These are phyloP conservation scores for Aureobasidium sp. DNA, from an alignment of 2,329 filamentous ascomycete genomes.

Conservation along the genomic window DNA sequence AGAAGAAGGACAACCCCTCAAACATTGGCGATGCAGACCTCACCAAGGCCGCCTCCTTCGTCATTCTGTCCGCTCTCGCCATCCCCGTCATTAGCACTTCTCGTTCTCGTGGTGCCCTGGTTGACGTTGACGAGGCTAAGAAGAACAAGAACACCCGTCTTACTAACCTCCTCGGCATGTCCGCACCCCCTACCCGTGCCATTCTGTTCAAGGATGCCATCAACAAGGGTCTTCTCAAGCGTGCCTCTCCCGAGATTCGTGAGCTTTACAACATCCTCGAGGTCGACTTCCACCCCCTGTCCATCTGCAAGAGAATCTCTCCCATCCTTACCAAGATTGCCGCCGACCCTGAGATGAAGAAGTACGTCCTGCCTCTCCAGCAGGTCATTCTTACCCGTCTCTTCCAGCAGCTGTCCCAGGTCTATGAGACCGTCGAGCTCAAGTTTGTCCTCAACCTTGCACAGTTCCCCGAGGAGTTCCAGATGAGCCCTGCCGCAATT, in stretches of 20 bases:
- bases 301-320: slow-evolving; percentile 98
- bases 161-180: slow-evolving; percentile 93
- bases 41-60: slow-evolving; percentile 90
- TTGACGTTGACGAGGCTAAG: slow-evolving; percentile 92
- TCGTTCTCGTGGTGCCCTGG: slow-evolving; percentile 86
- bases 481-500: slow-evolving; percentile 81
- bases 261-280: slow-evolving; percentile 98
- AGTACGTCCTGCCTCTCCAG: slow-evolving; percentile 90
- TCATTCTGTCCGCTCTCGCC: slow-evolving; percentile 88
- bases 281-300: slow-evolving; percentile 97
- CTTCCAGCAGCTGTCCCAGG: slow-evolving; percentile 97
- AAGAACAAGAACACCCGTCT: slow-evolving; percentile 99
- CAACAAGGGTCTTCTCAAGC: slow-evolving; percentile 89
- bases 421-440: slow-evolving; percentile 96
- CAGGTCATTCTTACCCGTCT: slow-evolving; percentile 97
- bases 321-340: slow-evolving; percentile 92
- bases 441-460: slow-evolving; percentile 89
- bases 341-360: slow-evolving; percentile 89
- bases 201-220: slow-evolving; percentile 93
- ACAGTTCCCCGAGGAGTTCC: slow-evolving; percentile 92
- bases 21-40: slow-evolving; percentile 77
- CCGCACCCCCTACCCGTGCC: slow-evolving; percentile 76
- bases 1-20: slow-evolving; percentile 90
- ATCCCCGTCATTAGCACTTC: slow-evolving; percentile 99
- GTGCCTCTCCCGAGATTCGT: slow-evolving; percentile 86